A percentile compares a stretch with the other conserved stretches of the same genome.
Conservation (phyloP, 2,329 filamentous ascomycete species). For the Hypoxylon sp. region DNA sequence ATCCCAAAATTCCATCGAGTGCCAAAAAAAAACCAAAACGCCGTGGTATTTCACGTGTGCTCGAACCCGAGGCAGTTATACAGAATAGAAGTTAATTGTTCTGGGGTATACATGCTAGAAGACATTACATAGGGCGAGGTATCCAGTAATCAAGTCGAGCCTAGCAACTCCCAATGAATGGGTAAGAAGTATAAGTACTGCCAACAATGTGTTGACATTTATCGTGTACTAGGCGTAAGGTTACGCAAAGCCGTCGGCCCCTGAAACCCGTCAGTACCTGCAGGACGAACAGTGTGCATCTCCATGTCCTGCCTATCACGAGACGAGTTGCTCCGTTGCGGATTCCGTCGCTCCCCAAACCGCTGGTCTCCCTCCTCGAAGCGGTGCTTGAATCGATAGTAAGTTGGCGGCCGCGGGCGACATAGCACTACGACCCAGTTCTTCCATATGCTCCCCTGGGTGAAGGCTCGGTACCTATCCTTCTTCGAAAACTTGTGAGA, state of each 20-base stretch:
- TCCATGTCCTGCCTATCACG: constrained; percentile 72
- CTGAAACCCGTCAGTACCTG: constrained; percentile 60
- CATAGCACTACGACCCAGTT: constrained; percentile 87
- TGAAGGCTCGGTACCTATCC: constrained; percentile 92
- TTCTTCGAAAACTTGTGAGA: constrained; percentile 94
- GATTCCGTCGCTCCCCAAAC: constrained; percentile 70
- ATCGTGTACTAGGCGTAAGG: constrained; percentile 38
- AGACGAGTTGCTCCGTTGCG: constrained; percentile 62
- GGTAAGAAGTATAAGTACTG: constrained; percentile 4
- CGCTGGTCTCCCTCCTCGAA: constrained; percentile 88
- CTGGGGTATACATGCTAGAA: constrained; percentile 33
- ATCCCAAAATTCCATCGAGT: constrained; percentile 1
- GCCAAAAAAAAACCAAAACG: not conserved
- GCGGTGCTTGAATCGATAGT: constrained; percentile 83
- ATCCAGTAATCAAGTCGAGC: constrained; percentile 10
- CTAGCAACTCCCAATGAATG: not conserved
- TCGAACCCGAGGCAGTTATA: constrained; percentile 17
- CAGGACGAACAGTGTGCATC: constrained; percentile 74
- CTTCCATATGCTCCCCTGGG: constrained; percentile 76
- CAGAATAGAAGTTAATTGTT: constrained; percentile 25
- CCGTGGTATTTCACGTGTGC: constrained; percentile 9
- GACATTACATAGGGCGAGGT: constrained; percentile 27
- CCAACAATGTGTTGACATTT: constrained; percentile 17
- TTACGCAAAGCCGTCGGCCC: constrained; percentile 61
- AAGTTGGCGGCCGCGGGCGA: constrained; percentile 86